Evolutionary conservation across 2,329 filamentous ascomycete genomes (phyloP), one percentile per base, ranked within the genome.

Genomic region (Epichloe aotearoae): DNA sequence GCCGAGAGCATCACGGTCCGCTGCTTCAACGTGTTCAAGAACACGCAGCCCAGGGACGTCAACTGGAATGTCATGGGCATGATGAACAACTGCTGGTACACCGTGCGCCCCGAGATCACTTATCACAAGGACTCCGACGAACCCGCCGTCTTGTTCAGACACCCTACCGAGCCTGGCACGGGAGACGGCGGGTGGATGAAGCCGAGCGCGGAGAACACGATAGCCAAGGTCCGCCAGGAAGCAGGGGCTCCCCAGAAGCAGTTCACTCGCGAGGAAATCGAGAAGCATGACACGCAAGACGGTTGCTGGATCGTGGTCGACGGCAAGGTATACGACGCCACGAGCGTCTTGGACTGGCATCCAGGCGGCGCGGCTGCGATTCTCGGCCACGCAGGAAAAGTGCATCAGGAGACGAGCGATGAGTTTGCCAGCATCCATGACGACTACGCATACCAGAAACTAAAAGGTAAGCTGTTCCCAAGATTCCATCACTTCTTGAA

Each of bases 301-400:
- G 73, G 77, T 53, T 75, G 73, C 55, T 77, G 74, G 74, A 66
- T 78, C n/a, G 70, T 76, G 0, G 63, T 77, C 3, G 70, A 76
- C 50, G 69, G 66, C 6, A 75, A 73, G 44, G 73, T 76, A 1
- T 76, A 76, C 51, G 72, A 76, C 56, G 69, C 65, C 1, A 75
- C 73, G 4, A 67, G 64, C 45, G 69, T 73, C 3, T 56, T 76
- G 15, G 56, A 59, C 7, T 73, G 72, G 73, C 73, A 76, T 62
- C 73, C 72, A 6, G 73, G 73, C 7, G 73, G 73, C 2, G 71
- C 69, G 50, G 67, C 68, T 2, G 63, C 73, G 0, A 71, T 77
- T 26, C 59, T 76, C 53, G 65, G 63, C 0, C 74, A 77, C 57
- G 74, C 73, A 0, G 74, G 74, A 0, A 70, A 67, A 46, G 69